Evolutionary conservation across 2,329 filamentous ascomycete genomes (phyloP).

Genomic region (Ceratocystis harringtonii): DNA sequence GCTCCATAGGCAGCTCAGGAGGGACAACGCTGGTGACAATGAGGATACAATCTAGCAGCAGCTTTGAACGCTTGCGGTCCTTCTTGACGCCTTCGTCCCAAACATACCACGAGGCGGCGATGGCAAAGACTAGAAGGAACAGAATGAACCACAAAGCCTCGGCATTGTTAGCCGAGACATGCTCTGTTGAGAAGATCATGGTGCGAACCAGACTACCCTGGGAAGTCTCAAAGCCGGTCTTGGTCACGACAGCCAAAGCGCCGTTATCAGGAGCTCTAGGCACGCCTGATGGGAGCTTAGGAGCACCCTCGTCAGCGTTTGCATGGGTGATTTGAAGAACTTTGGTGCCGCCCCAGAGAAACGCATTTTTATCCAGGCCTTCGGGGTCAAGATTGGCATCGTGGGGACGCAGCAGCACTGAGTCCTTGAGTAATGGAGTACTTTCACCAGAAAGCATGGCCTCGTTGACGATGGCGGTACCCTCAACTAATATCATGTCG

Average conservation of each 20-base stretch:
- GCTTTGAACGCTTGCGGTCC: conserved; percentile 93
- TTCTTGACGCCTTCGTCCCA: conserved; percentile 92
- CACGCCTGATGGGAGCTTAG: conserved; percentile 60
- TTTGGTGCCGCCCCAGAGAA: conserved; percentile 95
- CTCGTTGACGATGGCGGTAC: conserved; percentile 94
- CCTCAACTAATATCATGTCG: conserved; percentile 90
- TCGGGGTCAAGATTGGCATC: conserved; percentile 73
- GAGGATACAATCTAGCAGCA: conserved; percentile 89
- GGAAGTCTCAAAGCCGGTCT: conserved; percentile 97
- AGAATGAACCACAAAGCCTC: conserved; percentile 96
- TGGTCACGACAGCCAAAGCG: conserved; percentile 83
- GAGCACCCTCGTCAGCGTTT: conserved; percentile 57
- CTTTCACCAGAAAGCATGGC: conserved; percentile 98
- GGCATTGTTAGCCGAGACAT: conserved; percentile 93
- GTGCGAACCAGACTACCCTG: conserved; percentile 94
- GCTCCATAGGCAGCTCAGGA: conserved; percentile 96
- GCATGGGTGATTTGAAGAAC: conserved; percentile 89
- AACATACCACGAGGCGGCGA: conserved; percentile 97
- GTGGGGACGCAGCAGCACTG: conserved; percentile 71
- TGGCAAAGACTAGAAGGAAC: conserved; percentile 87
- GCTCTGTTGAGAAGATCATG: conserved; percentile 99
- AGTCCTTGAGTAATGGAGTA: conserved; percentile 92
- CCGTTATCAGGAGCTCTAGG: conserved; percentile 81
- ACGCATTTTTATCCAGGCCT: conserved; percentile 88
- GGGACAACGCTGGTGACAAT: conserved; percentile 97